Evolutionary conservation across 139 green algal species (phyloP), one percentile per base, ranked within the genome.

Genomic region (Tetraselmis striata): DNA sequence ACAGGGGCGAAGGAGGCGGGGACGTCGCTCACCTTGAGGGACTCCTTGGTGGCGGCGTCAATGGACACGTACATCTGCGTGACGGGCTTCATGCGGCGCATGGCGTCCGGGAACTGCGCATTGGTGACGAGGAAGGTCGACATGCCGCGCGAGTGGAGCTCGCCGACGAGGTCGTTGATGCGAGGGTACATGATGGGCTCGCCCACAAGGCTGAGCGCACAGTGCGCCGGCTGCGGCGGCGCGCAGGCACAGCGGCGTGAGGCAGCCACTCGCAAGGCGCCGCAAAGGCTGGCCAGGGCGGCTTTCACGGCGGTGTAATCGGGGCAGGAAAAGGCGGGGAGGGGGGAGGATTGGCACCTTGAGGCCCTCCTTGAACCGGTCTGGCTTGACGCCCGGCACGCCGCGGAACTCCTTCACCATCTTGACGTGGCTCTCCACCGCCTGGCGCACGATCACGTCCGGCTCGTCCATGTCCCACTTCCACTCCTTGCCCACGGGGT

Each of bases 171-270:
- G 5, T 84, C 87, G 75, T 94, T 96, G 86, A 97, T 95, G 80
- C 94, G 82, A 27, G 93, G 93, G 81, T 97, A 97, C 93, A 97
- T 97, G 86, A 97, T 97, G 45, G 93, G 93, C 89, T 97, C 93
- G 1, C 93, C 93, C 31, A 97, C 93, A 79, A 96, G 83, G 0
- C 86, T 93, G 74, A 96, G 85, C 25, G 93, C 93, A 85, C 93
- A 96, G 86, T 96, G 93, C 28, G 85, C 83, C 22, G 91, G 79
- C 82, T 91, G 59, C 79, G n/a, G n/a, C n/a, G n/a, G n/a, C n/a
- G n/a, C n/a, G n/a, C n/a, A n/a, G n/a, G n/a, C n/a, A n/a, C n/a
- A 86, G 24, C 5, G 31, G 30, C 1, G n/a, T n/a, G n/a, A n/a
- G 26, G 26, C 27, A 75, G 11, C 18, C 30, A 80, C 28, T 29